Evolutionary conservation across 768 basidiomycete species (phyloP).

Genomic region (Leccinum broughii): DNA sequence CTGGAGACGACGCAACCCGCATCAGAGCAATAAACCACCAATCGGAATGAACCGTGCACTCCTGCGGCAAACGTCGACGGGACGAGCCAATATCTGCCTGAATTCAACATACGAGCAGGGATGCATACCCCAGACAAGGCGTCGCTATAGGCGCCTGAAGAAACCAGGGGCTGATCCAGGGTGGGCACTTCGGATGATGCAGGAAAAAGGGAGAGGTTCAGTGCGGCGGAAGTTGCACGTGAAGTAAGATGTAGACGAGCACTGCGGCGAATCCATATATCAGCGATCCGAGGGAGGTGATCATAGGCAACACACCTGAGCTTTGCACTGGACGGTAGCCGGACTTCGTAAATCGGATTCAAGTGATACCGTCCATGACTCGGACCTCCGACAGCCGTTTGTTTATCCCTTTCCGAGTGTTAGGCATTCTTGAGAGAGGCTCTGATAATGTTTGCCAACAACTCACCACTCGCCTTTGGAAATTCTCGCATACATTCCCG

Average conservation of each 20-base stretch:
- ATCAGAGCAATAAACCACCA: constrained; percentile 59
- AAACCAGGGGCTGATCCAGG: constrained; percentile 48
- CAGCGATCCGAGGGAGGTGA: constrained; percentile 28
- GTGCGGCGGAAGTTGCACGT: constrained; percentile 41
- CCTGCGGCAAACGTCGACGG: constrained; percentile 74
- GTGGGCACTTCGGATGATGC: constrained; percentile 21
- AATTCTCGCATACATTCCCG: constrained; percentile 81
- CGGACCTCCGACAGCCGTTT: constrained; percentile 68
- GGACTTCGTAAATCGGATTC: constrained; percentile 72
- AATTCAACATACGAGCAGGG: constrained; percentile 46
- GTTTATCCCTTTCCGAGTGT: constrained; percentile 46
- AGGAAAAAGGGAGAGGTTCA: constrained; percentile 64
- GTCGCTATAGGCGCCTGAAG: constrained; percentile 83
- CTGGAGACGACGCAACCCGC: constrained; percentile 27
- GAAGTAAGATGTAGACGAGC: constrained; percentile 66
- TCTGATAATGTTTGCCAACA: neutral
- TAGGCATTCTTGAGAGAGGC: neutral
- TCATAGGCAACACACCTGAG: constrained; percentile 48
- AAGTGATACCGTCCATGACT: constrained; percentile 59
- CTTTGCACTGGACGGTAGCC: constrained; percentile 50
- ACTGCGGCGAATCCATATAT: constrained; percentile 37
- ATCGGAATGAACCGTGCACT: constrained; percentile 52
- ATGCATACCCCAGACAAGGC: constrained; percentile 70
- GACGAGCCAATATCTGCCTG: constrained; percentile 70
- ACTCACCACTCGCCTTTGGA: constrained; percentile 75